Conservation (phyloP, 257 asterid species). For the Lavandula angustifolia region DNA sequence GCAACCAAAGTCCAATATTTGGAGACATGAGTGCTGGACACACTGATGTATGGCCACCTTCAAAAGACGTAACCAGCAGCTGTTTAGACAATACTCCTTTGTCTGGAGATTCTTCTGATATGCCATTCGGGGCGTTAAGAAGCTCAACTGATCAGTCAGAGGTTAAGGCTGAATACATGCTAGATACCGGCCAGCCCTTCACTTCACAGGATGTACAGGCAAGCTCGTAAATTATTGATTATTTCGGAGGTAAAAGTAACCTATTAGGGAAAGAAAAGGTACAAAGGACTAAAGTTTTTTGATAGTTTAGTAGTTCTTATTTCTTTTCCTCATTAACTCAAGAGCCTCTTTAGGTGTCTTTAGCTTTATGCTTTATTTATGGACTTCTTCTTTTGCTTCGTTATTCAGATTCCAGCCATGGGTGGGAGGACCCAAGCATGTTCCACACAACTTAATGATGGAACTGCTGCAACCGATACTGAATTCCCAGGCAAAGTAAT, state of each 20-base stretch:
- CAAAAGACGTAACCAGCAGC: conserved; percentile 59
- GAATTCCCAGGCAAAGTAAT: conserved; percentile 38
- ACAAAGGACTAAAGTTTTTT: conserved; percentile 35
- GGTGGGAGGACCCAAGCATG: conserved; percentile 36
- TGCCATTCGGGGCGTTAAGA: conserved; percentile 43
- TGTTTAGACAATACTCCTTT: conserved; percentile 45
- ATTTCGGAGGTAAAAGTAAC: conserved; percentile 52
- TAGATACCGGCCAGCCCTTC: conserved; percentile 49
- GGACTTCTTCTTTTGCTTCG: conserved; percentile 14
- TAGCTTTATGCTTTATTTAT: not conserved
- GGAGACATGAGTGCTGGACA: conserved; percentile 57
- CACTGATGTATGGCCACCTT: conserved; percentile 74
- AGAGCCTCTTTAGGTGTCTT: conserved; percentile 28
- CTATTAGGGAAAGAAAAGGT: conserved; percentile 59
- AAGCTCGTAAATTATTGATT: conserved; percentile 47
- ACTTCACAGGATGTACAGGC: conserved; percentile 52
- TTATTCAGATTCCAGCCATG: conserved; percentile 36
- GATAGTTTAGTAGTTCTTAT: conserved; percentile 15
- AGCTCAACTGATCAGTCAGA: conserved; percentile 44
- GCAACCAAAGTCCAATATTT: conserved; percentile 66
- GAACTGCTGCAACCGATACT: conserved; percentile 35
- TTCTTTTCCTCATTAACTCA: not conserved
- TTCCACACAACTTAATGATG: conserved; percentile 34
- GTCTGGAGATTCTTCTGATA: conserved; percentile 59
- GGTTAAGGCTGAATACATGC: conserved; percentile 46